These are phyloP conservation scores for Coemansia sp. DNA, from an alignment of 192 early-diverging fungal genomes.

Conservation along the genomic window DNA sequence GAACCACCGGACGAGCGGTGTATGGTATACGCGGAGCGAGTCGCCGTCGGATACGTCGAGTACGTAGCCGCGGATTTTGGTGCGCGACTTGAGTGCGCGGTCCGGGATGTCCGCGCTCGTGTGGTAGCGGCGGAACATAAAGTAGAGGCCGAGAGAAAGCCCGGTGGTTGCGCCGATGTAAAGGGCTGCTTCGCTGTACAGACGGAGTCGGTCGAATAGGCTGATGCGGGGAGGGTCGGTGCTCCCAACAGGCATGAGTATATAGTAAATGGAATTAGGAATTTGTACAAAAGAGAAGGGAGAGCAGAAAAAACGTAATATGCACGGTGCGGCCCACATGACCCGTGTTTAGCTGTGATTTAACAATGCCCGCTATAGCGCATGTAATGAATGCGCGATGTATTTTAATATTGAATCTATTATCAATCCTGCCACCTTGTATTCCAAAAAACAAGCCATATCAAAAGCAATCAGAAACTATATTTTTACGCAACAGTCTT, in stretches of 20 bases:
- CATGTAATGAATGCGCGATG: no score
- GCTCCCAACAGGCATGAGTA: neutral
- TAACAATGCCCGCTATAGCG: no score
- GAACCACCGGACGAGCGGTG: conserved; percentile 37
- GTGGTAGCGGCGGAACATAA: conserved; percentile 41
- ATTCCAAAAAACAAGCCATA: no score
- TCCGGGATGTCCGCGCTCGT: conserved; percentile 45
- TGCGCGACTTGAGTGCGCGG: conserved; percentile 26
- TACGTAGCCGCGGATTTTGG: conserved; percentile 35
- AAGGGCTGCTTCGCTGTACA: conserved; percentile 32
- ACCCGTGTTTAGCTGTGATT: neutral
- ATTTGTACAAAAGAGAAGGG: neutral
- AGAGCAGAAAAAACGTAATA: neutral
- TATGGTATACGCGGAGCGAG: conserved; percentile 44
- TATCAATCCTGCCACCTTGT: no score
- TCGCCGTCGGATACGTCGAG: conserved; percentile 52
- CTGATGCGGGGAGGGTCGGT: neutral
- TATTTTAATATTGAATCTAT: no score
- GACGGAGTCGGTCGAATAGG: conserved; percentile 1
- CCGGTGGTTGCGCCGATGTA: conserved; percentile 28
- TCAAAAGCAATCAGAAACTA: neutral
- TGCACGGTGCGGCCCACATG: neutral
- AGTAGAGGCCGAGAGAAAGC: conserved; percentile 32
- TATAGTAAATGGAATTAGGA: neutral
- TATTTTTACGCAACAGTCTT: conserved; percentile 2